phyloP scores from a whole-genome alignment of 2,329 filamentous ascomycete species.

The Acephala macrosclerotiorum region DNA sequence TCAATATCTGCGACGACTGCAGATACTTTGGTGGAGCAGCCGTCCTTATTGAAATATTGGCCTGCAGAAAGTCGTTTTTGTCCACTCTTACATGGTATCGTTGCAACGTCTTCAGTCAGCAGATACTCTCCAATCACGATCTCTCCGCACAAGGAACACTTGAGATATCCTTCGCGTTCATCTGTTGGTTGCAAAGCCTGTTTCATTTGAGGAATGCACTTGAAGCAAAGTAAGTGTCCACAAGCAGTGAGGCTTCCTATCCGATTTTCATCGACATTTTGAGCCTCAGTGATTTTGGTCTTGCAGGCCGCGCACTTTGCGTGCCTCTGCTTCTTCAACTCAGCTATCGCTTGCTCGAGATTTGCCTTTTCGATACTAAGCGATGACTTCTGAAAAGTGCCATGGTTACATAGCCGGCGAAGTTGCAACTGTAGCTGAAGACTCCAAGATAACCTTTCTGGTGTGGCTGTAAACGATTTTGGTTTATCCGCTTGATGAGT shows the following conservation, averaged over 20 bases:
- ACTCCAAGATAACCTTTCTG: neutral
- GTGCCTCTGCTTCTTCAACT: slow-evolving; percentile 2
- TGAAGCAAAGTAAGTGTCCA: neutral
- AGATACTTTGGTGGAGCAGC: slow-evolving; percentile 28
- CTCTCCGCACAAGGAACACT: neutral
- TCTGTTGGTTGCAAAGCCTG: neutral
- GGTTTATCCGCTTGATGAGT: neutral
- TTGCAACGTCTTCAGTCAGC: neutral
- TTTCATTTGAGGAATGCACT: neutral
- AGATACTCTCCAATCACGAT: neutral
- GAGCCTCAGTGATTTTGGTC: slow-evolving; percentile 17
- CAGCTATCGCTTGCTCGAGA: neutral
- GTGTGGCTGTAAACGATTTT: neutral
- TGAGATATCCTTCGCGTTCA: neutral
- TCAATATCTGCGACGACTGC: slow-evolving; percentile 26
- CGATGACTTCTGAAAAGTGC: neutral
- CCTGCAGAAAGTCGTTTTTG: slow-evolving; percentile 19
- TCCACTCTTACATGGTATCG: neutral
- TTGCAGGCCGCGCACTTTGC: slow-evolving; percentile 23
- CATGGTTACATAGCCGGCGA: neutral
- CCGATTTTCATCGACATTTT: slow-evolving; percentile 5
- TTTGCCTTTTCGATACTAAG: neutral
- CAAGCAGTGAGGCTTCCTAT: neutral
- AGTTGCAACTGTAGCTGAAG: neutral
- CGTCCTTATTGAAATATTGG: slow-evolving; percentile 28